Evolutionary conservation across 768 basidiomycete genomes (phyloP), one percentile per base, ranked within the genome.

Genomic region (Lactarius hengduanensis): DNA sequence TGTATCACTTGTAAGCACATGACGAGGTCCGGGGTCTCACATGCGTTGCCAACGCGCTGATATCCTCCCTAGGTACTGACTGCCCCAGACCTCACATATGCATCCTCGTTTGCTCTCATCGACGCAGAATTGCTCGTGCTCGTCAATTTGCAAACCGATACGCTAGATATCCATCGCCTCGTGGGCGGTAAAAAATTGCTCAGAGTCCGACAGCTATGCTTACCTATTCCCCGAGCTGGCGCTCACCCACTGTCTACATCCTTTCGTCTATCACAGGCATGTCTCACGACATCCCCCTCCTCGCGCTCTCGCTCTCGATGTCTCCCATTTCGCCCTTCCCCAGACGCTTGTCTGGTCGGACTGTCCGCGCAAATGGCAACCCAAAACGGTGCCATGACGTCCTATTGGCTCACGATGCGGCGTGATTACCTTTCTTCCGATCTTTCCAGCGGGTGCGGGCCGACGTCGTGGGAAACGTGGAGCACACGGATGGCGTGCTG

Each of bases 21-120:
- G 22, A 34, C 16, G 30, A n/a, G 16, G 41, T 55, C 26, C 16
- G 55, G 55, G 30, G 5, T 32, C 32, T 20, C 11, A 30, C 36
- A 38, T 32, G 32, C 20, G 20, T 32, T 18, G 54, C 34, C 36
- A 6, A 40, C 36, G 20, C 26, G 26, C 47, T 60, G 28, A 63
- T 28, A 0, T 32, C 1, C 9, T 13, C 40, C 18, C 43, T 16
- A 67, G 66, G 43, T 67, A 28, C 43, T 67, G 34, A 63, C 58
- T 18, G 58, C 54, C 10, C 66, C 66, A 6, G 66, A 67, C n/a
- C 62, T 67, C 53, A 67, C 58, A 53, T 67, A 63, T 47, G 58
- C 66, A 30, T 30, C 66, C 20, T 60, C 66, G n/a, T 67, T 67
- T 63, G 53, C 54, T 38, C 66, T 67, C n/a, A 22, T 67, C 53